These are phyloP conservation scores for Phylloporus sp. DNA, from an alignment of 1,284 basidiomycete species.

Conservation along the genomic window DNA sequence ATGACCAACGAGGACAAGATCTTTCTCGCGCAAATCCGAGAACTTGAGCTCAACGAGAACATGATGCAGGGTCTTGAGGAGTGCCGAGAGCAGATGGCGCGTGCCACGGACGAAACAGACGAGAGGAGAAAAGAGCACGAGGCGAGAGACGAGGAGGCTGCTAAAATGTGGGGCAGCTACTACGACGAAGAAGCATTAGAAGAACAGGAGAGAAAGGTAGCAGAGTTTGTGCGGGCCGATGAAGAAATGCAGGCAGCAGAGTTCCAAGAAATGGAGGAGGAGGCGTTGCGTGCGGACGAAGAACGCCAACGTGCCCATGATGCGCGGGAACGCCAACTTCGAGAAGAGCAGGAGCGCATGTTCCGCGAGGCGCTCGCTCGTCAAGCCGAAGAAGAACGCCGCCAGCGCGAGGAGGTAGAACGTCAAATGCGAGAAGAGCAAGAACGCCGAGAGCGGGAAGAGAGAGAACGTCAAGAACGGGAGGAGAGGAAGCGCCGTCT, in stretches of 20 bases:
- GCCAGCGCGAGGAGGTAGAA: conserved; percentile 11
- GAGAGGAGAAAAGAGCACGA: too few relatives aligned
- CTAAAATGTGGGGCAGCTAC: too few relatives aligned
- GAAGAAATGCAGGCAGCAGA: too few relatives aligned
- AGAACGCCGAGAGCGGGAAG: conserved; percentile 14
- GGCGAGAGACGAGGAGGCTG: too few relatives aligned
- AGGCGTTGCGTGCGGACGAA: conserved; percentile 22
- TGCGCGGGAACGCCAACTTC: conserved; percentile 29
- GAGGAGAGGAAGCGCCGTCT: conserved; percentile 1
- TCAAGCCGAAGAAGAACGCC: conserved; percentile 14
- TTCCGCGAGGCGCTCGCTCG: conserved; percentile 17
- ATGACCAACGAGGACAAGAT: conserved; percentile 32
- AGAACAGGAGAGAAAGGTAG: too few relatives aligned
- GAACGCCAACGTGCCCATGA: conserved; percentile 28
- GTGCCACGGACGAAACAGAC: too few relatives aligned
- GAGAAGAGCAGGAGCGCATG: conserved; percentile 32
- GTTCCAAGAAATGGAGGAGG: too few relatives aligned
- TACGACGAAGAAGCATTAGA: too few relatives aligned
- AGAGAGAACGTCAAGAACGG: too few relatives aligned
- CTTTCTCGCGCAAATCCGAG: conserved; percentile 36
- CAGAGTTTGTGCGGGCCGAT: too few relatives aligned
- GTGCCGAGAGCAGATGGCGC: conserved; percentile 28
- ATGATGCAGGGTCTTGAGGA: conserved; percentile 24
- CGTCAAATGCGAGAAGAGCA: conserved; percentile 12
- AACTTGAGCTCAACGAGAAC: conserved; percentile 25